These are phyloP conservation scores for Auricularia sp. DNA, from an alignment of 768 basidiomycete genomes.

Conservation along the genomic window DNA sequence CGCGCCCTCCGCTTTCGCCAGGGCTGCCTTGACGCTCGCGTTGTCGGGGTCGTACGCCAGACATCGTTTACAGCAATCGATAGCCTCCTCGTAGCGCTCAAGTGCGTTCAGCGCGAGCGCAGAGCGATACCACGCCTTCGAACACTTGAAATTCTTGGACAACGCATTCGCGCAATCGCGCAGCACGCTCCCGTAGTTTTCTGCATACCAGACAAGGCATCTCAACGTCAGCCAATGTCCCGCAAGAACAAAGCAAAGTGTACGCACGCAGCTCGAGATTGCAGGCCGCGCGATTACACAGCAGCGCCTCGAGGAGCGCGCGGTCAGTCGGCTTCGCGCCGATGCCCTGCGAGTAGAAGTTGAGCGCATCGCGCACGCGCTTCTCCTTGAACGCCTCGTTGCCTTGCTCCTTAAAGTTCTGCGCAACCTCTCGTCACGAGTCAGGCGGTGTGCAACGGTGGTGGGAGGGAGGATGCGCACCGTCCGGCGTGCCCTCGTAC, in stretches of 20 bases:
- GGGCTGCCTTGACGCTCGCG: conserved; percentile 39
- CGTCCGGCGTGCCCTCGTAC: conserved; percentile 88
- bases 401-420: conserved; percentile 90
- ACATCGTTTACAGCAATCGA: conserved; percentile 72
- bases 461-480: conserved; percentile 38
- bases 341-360: conserved; percentile 85
- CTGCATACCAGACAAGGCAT: conserved; percentile 26
- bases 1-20: conserved; percentile 21
- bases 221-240: too few relatives aligned
- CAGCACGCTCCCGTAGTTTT: conserved; percentile 82
- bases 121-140: conserved; percentile 85
- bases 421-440: conserved; percentile 58
- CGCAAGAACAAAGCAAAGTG: not conserved
- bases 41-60: conserved; percentile 50
- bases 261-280: conserved; percentile 76
- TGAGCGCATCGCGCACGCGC: conserved; percentile 74
- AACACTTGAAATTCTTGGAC: conserved; percentile 45
- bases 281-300: conserved; percentile 87
- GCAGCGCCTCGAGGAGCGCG: conserved; percentile 50
- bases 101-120: conserved; percentile 66
- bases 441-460: conserved; percentile 3
- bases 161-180: conserved; percentile 75
- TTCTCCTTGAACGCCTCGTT: conserved; percentile 90
- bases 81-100: conserved; percentile 65
- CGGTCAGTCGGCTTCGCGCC: conserved; percentile 70